Conservation (phyloP, 768 basidiomycete genomes). For the Hemileccinum rubropunctum region DNA sequence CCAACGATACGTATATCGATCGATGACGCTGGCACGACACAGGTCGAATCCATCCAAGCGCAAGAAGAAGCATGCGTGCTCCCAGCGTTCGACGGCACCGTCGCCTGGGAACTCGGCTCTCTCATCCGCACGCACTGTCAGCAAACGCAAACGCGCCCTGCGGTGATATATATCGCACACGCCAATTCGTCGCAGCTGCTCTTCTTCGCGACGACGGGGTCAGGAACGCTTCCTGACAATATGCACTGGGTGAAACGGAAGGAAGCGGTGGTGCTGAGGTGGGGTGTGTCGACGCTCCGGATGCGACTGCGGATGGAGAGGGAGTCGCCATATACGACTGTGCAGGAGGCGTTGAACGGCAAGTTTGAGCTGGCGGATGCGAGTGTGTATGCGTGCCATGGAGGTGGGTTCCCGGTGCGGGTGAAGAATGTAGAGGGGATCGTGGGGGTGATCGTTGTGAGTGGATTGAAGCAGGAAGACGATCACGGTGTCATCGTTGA, state of each 20-base stretch:
- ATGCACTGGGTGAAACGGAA: constrained; percentile 36
- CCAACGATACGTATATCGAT: too few relatives aligned
- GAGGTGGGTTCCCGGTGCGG: constrained; percentile 34
- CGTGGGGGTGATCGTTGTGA: constrained; percentile 36
- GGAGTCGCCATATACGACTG: neutral
- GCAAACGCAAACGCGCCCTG: constrained; percentile 18
- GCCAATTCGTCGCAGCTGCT: constrained; percentile 30
- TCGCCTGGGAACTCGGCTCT: constrained; percentile 33
- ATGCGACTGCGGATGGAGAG: constrained; percentile 18
- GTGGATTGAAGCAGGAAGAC: constrained; percentile 29
- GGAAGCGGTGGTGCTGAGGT: constrained; percentile 30
- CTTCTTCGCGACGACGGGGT: constrained; percentile 27
- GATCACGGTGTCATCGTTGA: constrained; percentile 33
- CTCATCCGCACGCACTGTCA: constrained; percentile 23
- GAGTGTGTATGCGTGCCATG: constrained; percentile 29
- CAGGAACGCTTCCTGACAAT: constrained; percentile 31
- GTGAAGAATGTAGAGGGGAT: constrained; percentile 34
- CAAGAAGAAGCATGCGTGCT: constrained; percentile 29
- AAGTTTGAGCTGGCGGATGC: constrained; percentile 27
- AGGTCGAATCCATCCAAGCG: constrained; percentile 21
- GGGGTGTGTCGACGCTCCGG: constrained; percentile 28
- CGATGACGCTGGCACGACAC: neutral
- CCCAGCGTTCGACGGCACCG: constrained; percentile 28
- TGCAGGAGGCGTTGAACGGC: constrained; percentile 9
- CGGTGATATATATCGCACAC: constrained; percentile 28